Conservation (phyloP, 2,329 filamentous ascomycete species). For the Fusarium agapanthi region DNA sequence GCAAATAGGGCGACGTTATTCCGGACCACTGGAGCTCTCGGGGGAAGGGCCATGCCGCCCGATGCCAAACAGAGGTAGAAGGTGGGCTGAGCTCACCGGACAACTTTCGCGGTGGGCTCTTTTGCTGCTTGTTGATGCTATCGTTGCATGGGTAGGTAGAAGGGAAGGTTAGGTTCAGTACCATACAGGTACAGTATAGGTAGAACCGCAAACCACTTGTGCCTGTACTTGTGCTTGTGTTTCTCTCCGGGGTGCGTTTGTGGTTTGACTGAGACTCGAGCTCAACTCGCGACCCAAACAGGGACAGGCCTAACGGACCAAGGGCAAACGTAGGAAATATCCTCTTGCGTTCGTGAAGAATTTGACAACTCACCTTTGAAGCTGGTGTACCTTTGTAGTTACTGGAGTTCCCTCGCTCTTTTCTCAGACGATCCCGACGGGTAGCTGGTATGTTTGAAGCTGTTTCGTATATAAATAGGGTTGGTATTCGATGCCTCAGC, state of each 20-base stretch:
- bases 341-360: conserved; percentile 17
- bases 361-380: conserved; percentile 14
- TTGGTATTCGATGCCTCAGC: not conserved
- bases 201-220: not conserved
- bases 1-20: conserved; percentile 39
- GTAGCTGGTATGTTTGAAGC: not conserved
- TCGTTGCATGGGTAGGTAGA: conserved; percentile 18
- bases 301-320: conserved; percentile 40
- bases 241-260: not conserved
- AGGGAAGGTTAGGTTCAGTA: not conserved
- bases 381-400: conserved; percentile 12
- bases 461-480: not conserved
- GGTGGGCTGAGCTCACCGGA: conserved; percentile 40
- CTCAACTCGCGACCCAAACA: conserved; percentile 19
- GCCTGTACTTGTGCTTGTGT: not conserved
- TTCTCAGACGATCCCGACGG: conserved; percentile 6
- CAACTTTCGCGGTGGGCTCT: conserved; percentile 15
- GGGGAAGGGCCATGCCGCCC: conserved; percentile 35
- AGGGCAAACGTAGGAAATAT: conserved; percentile 28
- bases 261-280: conserved; percentile 22
- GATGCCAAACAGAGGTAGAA: conserved; percentile 31
- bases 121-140: conserved; percentile 19
- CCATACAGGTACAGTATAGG: conserved; percentile 3
- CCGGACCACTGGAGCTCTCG: conserved; percentile 43
- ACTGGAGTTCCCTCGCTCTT: conserved; percentile 5